Conservation (phyloP, 2,329 filamentous ascomycete genomes). For the Trichoderma sp. region DNA sequence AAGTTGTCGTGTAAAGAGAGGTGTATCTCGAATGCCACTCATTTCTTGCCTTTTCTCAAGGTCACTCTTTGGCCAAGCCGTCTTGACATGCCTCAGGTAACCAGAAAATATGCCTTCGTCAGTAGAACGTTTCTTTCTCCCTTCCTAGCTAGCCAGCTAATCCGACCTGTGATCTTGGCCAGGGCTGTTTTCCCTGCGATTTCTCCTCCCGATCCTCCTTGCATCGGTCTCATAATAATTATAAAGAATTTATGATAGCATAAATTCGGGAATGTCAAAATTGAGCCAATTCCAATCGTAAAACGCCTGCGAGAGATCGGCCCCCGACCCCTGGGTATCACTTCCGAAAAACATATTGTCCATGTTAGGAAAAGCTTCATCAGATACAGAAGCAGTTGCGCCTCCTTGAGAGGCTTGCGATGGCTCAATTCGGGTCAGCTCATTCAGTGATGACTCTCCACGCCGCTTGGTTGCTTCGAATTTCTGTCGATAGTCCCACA, state of each 20-base stretch:
- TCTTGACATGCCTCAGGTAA: no score
- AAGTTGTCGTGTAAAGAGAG: no score
- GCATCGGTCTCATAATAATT: not conserved
- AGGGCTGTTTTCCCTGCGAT: no score
- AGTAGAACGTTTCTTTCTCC: no score
- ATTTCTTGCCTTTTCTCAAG: no score
- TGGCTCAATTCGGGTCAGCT: not conserved
- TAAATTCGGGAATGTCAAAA: slow-evolving; percentile 5
- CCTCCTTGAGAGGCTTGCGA: not conserved
- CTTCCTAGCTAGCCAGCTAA: no score
- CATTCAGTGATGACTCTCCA: not conserved
- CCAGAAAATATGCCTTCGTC: no score
- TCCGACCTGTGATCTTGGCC: no score
- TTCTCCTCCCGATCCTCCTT: no score
- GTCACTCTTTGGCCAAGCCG: no score
- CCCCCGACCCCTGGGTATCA: not conserved
- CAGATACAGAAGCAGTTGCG: not conserved
- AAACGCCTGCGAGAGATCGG: not conserved
- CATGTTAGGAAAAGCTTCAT: not conserved
- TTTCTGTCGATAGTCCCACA: slow-evolving; percentile 2
- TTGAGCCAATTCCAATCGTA: slow-evolving; percentile 13
- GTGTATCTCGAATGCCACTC: no score
- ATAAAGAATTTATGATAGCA: not conserved
- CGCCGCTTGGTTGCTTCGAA: slow-evolving; percentile 4
- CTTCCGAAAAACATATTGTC: not conserved